Conservation (phyloP, 768 basidiomycete species). For the Chalciporus pseudorubinellus region DNA sequence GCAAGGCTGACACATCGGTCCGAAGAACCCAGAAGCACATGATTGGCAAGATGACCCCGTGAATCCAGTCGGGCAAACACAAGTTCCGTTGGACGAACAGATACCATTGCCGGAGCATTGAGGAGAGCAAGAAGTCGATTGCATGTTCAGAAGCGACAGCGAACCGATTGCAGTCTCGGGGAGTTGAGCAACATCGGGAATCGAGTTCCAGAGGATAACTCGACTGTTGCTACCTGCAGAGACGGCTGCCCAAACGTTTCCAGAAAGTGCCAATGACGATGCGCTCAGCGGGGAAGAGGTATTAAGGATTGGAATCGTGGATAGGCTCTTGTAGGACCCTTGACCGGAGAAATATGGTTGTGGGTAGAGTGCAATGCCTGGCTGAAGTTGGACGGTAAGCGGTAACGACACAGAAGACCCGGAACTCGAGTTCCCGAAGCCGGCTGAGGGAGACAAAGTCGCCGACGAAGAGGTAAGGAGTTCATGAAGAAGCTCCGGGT, state of each 20-base stretch:
- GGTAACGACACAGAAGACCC: conserved; percentile 51
- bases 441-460: conserved; percentile 54
- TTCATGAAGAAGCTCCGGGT: conserved; percentile 68
- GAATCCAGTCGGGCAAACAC: conserved; percentile 72
- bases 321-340: conserved; percentile 56
- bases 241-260: conserved; percentile 67
- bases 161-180: conserved; percentile 48
- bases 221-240: conserved; percentile 53
- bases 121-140: conserved; percentile 73
- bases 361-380: conserved; percentile 68
- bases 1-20: conserved; percentile 67
- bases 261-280: conserved; percentile 65
- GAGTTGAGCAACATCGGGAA: conserved; percentile 72
- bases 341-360: conserved; percentile 63
- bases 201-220: conserved; percentile 73
- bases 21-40: conserved; percentile 74
- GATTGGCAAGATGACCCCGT: conserved; percentile 77
- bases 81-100: conserved; percentile 69
- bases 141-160: conserved; percentile 64
- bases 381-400: conserved; percentile 61
- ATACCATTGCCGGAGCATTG: conserved; percentile 71
- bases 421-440: conserved; percentile 59
- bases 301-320: conserved; percentile 47
- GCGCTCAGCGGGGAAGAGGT: conserved; percentile 50
- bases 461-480: conserved; percentile 65